Base-by-base conservation (phyloP, 495 filamentous ascomycete species). In the Xylona heveae region DNA sequence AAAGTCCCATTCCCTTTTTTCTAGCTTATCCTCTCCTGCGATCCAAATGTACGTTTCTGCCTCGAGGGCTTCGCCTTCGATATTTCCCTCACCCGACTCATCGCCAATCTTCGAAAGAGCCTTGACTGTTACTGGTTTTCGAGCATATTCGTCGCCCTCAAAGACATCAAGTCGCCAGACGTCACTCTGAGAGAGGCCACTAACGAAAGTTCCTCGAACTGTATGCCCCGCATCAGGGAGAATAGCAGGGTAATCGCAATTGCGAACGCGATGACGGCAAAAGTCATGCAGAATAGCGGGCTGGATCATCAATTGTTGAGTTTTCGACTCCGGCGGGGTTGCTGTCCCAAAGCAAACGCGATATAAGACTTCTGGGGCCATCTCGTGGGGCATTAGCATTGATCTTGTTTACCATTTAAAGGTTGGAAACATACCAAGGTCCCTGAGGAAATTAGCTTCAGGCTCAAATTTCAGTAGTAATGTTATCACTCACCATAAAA, bases 171-270 rank as follows among this genome's bases (percentile, higher is more conserved):
- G 61, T 5, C 78, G 67, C 41, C 60, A 53, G 18, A 93, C 52
- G 43, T 94, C 80, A 0, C 62, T 69, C 8, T 70, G 63, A 2
- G 78, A 88, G 17, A 97, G 54, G 2, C 85, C 85, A 0, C 66
- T 70, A 2, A 83, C 80, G 25, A 69, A 68, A 17, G 69, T 76
- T 6, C 88, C 88, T n/a, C 74, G 62, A 7, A 94, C 84, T n/a
- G 55, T 37, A 34, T 64, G 56, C 23, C 51, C 50, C 7, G 45
- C 21, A 28, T 64, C 57, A 0, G 64, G 50, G 7, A 72, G 52
- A 20, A 97, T 78, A n/a, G 73, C 85, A 0, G 88, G 88, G 46
- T 92, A 97, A 51, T 90, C 81, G 28, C 64, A 73, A 19, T 49
- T 24, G 1, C 42, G 52, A 17, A 82, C 77, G 18, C 66, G 62